phyloP scores from a whole-genome alignment of 2,329 filamentous ascomycete species.

The Ceratocystis colombiana region DNA sequence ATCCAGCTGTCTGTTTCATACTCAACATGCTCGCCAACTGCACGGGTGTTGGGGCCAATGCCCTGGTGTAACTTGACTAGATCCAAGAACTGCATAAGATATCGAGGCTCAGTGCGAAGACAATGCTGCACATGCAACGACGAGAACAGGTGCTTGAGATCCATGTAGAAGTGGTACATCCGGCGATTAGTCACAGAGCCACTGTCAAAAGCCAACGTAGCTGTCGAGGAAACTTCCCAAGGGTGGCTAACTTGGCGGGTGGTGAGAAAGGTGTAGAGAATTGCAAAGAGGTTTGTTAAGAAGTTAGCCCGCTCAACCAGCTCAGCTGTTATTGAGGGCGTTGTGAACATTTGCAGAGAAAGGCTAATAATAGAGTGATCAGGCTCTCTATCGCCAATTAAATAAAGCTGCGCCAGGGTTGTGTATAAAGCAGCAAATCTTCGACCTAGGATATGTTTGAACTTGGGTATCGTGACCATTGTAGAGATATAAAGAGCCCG shows the following conservation, averaged over 20 bases:
- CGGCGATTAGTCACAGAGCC: constrained; percentile 90
- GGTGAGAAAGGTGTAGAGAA: constrained; percentile 93
- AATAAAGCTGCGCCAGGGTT: constrained; percentile 80
- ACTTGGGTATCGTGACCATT: constrained; percentile 87
- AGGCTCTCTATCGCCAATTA: constrained; percentile 90
- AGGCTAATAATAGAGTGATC: constrained; percentile 98
- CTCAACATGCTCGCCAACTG: constrained; percentile 90
- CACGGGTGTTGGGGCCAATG: constrained; percentile 85
- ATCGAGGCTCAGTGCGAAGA: constrained; percentile 71
- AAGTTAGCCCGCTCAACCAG: constrained; percentile 94
- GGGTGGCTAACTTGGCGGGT: constrained; percentile 93
- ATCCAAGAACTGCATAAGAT: constrained; percentile 89
- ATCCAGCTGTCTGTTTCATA: constrained; percentile 99
- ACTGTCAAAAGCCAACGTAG: constrained; percentile 83
- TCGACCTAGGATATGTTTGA: constrained; percentile 85
- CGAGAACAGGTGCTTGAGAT: constrained; percentile 81
- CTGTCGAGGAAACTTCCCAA: constrained; percentile 73
- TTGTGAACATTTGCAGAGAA: constrained; percentile 91
- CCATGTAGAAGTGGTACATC: constrained; percentile 96
- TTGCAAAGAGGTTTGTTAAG: constrained; percentile 86
- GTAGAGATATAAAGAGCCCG: constrained; percentile 93
- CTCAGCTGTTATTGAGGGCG: constrained; percentile 90
- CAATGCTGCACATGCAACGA: constrained; percentile 80
- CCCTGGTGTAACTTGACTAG: constrained; percentile 93
- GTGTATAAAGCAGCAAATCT: constrained; percentile 95